phyloP scores from a whole-genome alignment of 2,329 filamentous ascomycete species.

The Colletotrichum filicis region DNA sequence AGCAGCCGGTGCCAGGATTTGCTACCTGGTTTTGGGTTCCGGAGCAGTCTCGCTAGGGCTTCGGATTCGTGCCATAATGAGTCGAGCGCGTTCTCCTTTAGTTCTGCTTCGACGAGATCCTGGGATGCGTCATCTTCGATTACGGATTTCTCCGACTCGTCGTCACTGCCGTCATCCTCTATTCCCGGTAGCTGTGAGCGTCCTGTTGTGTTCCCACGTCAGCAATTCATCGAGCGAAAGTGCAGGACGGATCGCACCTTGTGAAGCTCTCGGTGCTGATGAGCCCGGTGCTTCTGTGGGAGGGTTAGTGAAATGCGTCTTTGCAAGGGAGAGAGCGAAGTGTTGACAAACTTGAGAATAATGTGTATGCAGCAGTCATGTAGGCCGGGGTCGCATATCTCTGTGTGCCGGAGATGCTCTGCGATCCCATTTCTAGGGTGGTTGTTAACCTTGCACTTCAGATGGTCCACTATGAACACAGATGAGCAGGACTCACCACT shows the following conservation, averaged over 20 bases:
- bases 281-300: slow-evolving; percentile 2
- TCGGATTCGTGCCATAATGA: slow-evolving; percentile 42
- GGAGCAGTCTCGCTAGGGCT: slow-evolving; percentile 42
- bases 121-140: slow-evolving; percentile 17
- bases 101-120: slow-evolving; percentile 9
- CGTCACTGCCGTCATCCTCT: slow-evolving; percentile 4
- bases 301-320: not conserved
- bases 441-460: not conserved
- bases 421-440: slow-evolving; percentile 19
- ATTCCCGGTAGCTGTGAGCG: not conserved
- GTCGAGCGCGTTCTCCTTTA: slow-evolving; percentile 36
- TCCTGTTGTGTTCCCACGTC: not conserved
- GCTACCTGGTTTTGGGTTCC: slow-evolving; percentile 12
- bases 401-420: slow-evolving; percentile 3
- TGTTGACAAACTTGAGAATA: slow-evolving; percentile 15
- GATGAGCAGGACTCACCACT: slow-evolving; percentile 14
- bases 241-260: not conserved
- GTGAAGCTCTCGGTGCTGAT: not conserved
- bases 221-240: not conserved
- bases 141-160: slow-evolving; percentile 1
- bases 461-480: not conserved
- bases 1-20: slow-evolving; percentile 16
- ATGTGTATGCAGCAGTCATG: slow-evolving; percentile 6
- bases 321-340: not conserved
- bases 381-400: not conserved